Base-by-base conservation (phyloP, 1,284 basidiomycete genomes). In the Cryptococcus floricola region DNA sequence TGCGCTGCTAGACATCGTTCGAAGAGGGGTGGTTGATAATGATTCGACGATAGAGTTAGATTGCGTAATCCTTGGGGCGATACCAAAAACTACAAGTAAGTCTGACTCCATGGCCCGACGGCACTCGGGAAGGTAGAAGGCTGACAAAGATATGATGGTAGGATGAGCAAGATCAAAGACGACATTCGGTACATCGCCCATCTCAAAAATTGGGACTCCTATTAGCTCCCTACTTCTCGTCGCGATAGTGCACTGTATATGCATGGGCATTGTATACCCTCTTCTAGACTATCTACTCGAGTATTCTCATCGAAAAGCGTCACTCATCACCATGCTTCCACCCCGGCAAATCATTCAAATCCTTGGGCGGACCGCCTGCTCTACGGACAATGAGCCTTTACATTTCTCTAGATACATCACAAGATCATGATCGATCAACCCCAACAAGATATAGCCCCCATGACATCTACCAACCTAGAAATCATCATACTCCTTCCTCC, bases 301-400 rank as follows among this genome's bases (percentile, higher is more conserved):
- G 23, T 23, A 23, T 3, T 23, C 23, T 23, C 23, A 23, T 23
- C 23, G 23, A 23, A 3, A 5, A 34, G 31, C 31, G 10, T 6
- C 31, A 42, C 39, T 42, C 5, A 13, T n/a, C 39, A 48, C 60
- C 64, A 60, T 69, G 63, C 18, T 45, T 55, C 72, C 72, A 74
- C 1, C 72, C 72, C 0, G 59, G 53, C 16, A 69, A 34, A 10
- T 69, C 61, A 6, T 45, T 52, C 25, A 75, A 56, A 54, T 75
- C 73, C 47, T 65, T 65, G 56, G 64, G 56, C 39, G 51, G 18
- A 34, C 25, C 42, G 18, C 52, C 58, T 12, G 39, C 54, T 41
- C 63, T 31, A 8, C 50, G 23, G 23, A 23, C 23, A 23, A 23
- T 23, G 23, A 23, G 23, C 3, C 23, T 23, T 23, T 23, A 23